These are phyloP conservation scores for Hypoxylon sp. DNA, from an alignment of 2,329 filamentous ascomycete species.

Conservation along the genomic window DNA sequence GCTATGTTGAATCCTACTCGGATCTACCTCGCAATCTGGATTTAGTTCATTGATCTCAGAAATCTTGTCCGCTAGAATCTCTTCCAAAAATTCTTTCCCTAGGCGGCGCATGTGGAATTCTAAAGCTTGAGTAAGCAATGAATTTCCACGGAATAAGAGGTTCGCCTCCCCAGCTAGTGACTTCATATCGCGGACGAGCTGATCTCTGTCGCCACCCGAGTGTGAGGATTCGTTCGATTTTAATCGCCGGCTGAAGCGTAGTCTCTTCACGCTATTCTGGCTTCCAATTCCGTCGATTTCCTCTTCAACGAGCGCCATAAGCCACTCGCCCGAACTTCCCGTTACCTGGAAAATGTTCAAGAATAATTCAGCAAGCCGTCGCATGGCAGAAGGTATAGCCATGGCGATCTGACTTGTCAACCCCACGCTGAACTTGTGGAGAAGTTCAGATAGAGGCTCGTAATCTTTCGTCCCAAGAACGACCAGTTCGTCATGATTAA, in stretches of 20 bases:
- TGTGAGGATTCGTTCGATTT: slow-evolving; percentile 79
- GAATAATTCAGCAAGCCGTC: slow-evolving; percentile 85
- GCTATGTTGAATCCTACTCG: slow-evolving; percentile 76
- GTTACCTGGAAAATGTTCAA: slow-evolving; percentile 97
- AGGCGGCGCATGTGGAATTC: slow-evolving; percentile 96
- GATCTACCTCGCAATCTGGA: slow-evolving; percentile 95
- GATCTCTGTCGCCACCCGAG: slow-evolving; percentile 75
- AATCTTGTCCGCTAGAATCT: slow-evolving; percentile 87
- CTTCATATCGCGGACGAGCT: slow-evolving; percentile 82
- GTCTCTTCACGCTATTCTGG: slow-evolving; percentile 80
- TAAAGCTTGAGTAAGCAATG: slow-evolving; percentile 90
- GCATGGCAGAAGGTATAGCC: slow-evolving; percentile 81
- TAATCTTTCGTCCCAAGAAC: slow-evolving; percentile 92
- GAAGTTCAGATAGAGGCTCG: slow-evolving; percentile 81
- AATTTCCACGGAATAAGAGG: slow-evolving; percentile 94
- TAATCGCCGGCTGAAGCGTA: slow-evolving; percentile 79
- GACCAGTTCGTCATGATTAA: slow-evolving; percentile 89
- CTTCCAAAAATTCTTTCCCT: slow-evolving; percentile 92
- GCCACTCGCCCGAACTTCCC: slow-evolving; percentile 86
- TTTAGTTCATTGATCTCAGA: slow-evolving; percentile 91
- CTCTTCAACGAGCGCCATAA: slow-evolving; percentile 93
- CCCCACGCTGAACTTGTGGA: slow-evolving; percentile 87
- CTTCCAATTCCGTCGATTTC: slow-evolving; percentile 95
- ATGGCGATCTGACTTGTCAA: slow-evolving; percentile 88
- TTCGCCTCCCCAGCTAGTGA: slow-evolving; percentile 90